Base-by-base conservation (phyloP, 2,329 filamentous ascomycete species). In the Nigrograna mackinnonii region DNA sequence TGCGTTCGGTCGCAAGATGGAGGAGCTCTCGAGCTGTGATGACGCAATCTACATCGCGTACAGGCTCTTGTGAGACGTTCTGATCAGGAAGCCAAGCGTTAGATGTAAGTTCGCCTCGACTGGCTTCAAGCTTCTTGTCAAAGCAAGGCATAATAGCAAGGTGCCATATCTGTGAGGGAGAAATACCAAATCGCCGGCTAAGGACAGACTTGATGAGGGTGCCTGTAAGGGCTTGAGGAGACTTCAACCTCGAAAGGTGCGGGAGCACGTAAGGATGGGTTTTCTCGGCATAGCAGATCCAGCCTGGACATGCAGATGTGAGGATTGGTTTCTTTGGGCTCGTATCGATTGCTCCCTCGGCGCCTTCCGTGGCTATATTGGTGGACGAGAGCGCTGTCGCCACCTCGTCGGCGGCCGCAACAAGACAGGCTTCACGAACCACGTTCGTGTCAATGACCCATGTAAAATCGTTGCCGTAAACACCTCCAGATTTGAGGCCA, bases 211-310 rank as follows among this genome's bases (percentile, higher is more conserved):
- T 99, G 41, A 99, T 68, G 31, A 97, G 78, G 0, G 91, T 96
- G 11, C 94, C 94, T 51, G 89, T 87, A 39, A 99, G 72, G 19
- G 94, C 92, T 69, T 99, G 94, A 12, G 94, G 92, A 4, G 91
- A 96, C 68, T 97, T 99, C 50, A 97, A 79, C 37, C 83, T 83
- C 44, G 91, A 96, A 40, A 99, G 78, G 67, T 99, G 91, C 20
- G 91, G 90, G 37, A 99, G 79, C 41, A 97, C 84, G 61, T 96
- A 86, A 2, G 94, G 91, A 62, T 99, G 94, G 41, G 92, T 97
- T 73, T 99, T 97, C 68, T 99, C 94, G 19, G 92, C 92, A 62
- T 99, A 99, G 72, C 94, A 99, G 42, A 99, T 92, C 91, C 95
- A 99, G 6, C 94, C 94, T 1, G 94, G 94, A 67, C 94, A 99